Evolutionary conservation across 75 land plant species (phyloP).

Genomic region (Sequoiadendron giganteum): DNA sequence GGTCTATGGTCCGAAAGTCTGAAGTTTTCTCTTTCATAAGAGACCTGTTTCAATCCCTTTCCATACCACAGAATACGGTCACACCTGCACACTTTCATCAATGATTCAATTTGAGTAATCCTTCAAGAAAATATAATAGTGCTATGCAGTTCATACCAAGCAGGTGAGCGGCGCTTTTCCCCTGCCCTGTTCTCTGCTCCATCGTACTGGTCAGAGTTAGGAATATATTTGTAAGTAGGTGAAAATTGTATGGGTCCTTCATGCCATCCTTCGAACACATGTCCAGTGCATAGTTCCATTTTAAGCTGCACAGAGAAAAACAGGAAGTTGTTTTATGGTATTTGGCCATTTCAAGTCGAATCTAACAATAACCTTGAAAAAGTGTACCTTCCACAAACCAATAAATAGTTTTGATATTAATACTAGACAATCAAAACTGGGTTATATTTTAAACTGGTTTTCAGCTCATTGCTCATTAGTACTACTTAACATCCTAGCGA

Average conservation of each 20-base stretch:
- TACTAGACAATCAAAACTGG: background rate
- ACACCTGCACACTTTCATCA: slow-evolving; percentile 31
- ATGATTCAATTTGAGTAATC: background rate
- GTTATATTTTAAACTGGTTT: background rate
- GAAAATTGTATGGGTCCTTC: slow-evolving; percentile 71
- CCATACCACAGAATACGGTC: slow-evolving; percentile 52
- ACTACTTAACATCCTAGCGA: background rate
- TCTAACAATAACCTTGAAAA: background rate
- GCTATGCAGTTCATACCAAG: slow-evolving; percentile 49
- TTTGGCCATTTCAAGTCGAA: no score
- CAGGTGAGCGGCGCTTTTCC: slow-evolving; percentile 71
- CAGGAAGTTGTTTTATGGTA: background rate
- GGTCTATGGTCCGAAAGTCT: slow-evolving; percentile 48
- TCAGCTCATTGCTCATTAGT: background rate
- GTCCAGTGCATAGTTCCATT: slow-evolving; percentile 41
- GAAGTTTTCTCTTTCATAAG: slow-evolving; percentile 23
- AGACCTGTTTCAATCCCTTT: slow-evolving; percentile 31
- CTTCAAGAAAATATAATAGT: background rate
- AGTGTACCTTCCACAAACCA: background rate
- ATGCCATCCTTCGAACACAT: slow-evolving; percentile 73
- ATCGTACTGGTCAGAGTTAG: slow-evolving; percentile 45
- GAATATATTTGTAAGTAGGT: slow-evolving; percentile 76
- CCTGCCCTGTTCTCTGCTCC: slow-evolving; percentile 34
- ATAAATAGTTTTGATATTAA: background rate
- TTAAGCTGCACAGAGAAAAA: slow-evolving; percentile 41